phyloP scores from a whole-genome alignment of 805 yeast species.

The Ogataea parapolymorpha region DNA sequence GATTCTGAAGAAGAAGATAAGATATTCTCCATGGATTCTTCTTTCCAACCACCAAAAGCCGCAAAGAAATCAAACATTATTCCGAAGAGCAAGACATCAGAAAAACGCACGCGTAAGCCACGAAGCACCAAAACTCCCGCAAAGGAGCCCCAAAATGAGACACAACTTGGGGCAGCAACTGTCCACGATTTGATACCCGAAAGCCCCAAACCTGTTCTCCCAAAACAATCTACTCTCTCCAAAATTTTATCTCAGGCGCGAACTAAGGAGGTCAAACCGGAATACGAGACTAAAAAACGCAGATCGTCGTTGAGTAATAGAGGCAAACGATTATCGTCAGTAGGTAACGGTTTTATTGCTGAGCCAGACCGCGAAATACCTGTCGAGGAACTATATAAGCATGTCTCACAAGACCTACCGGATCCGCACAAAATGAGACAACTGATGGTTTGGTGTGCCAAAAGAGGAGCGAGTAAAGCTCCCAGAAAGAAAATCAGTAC shows the following conservation, averaged over 20 bases:
- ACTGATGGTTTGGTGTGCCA: constrained; percentile 64
- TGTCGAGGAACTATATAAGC: constrained; percentile 53
- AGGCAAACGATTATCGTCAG: constrained; percentile 70
- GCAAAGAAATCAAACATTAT: not conserved
- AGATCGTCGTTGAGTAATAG: constrained; percentile 53
- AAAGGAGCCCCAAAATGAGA: not conserved
- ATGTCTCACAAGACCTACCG: constrained; percentile 57
- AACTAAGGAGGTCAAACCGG: constrained; percentile 2
- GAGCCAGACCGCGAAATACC: constrained; percentile 64
- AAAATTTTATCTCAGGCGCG: constrained; percentile 1
- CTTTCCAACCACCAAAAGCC: constrained; percentile 1
- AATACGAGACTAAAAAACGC: constrained; percentile 25
- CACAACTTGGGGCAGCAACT: not conserved
- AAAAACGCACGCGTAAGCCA: not conserved
- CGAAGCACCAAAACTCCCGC: not conserved
- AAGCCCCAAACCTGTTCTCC: not conserved
- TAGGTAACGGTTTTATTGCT: constrained; percentile 69
- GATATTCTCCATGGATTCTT: constrained; percentile 13
- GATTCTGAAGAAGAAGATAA: constrained; percentile 7
- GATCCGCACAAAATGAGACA: constrained; percentile 75
- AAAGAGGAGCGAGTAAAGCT: constrained; percentile 38
- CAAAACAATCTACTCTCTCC: constrained; percentile 1
- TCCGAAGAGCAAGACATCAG: not conserved
- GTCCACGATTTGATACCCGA: not conserved
- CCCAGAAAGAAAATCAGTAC: constrained; percentile 13